phyloP scores from a whole-genome alignment of 169 alveolate genomes.

The Amoebophrya sp. region DNA sequence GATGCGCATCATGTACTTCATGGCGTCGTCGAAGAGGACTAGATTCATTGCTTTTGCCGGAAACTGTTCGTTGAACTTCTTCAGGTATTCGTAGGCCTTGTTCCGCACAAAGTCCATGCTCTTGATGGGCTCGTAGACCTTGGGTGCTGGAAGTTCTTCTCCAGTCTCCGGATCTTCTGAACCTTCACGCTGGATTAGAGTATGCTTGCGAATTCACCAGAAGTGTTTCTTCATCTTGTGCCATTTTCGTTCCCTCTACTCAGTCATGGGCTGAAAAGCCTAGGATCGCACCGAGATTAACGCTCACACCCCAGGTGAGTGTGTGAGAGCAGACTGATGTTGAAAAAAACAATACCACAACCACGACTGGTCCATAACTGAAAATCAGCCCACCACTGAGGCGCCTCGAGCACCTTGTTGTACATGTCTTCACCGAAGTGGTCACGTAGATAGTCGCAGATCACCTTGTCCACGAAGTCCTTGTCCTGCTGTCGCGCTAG shows the following conservation, averaged over 20 bases:
- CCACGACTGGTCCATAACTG: too few relatives aligned
- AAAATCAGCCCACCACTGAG: neutral
- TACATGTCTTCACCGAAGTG: constrained; percentile 46
- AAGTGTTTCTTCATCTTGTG: too few relatives aligned
- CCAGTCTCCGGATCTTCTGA: constrained; percentile 44
- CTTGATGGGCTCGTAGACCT: constrained; percentile 67
- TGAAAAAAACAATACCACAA: too few relatives aligned
- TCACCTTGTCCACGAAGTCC: constrained; percentile 55
- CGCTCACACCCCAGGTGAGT: too few relatives aligned
- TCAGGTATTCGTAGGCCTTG: constrained; percentile 69
- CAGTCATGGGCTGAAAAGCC: too few relatives aligned
- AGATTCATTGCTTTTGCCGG: constrained; percentile 83
- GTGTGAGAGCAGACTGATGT: too few relatives aligned
- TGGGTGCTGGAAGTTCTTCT: constrained; percentile 34
- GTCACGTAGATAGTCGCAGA: constrained; percentile 36
- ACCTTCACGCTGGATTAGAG: constrained; percentile 42
- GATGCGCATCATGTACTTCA: constrained; percentile 84
- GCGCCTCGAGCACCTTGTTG: neutral
- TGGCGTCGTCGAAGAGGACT: constrained; percentile 92
- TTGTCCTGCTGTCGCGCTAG: constrained; percentile 81
- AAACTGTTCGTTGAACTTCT: constrained; percentile 76
- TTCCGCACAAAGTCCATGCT: constrained; percentile 66
- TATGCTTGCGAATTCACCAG: too few relatives aligned
- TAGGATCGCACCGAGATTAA: too few relatives aligned
- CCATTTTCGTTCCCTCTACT: too few relatives aligned